Conservation (phyloP, 2,329 filamentous ascomycete genomes). For the Fusarium kyushuense region DNA sequence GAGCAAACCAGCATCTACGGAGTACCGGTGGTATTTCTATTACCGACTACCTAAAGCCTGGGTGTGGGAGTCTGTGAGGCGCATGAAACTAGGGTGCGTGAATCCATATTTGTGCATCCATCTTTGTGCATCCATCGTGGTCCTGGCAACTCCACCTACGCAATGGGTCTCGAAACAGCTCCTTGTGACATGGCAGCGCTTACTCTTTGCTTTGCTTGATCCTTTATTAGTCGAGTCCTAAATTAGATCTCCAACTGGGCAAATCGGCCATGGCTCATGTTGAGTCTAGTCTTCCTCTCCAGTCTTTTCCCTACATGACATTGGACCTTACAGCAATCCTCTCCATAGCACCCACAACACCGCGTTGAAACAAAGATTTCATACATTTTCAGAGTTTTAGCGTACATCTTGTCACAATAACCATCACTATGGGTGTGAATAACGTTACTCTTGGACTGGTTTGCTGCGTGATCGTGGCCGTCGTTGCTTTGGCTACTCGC, state of each 20-base stretch:
- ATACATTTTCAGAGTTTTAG: background rate
- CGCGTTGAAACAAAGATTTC: background rate
- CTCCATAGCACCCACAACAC: background rate
- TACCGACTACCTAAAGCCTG: background rate
- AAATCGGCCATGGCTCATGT: background rate
- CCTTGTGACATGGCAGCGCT: background rate
- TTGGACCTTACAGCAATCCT: background rate
- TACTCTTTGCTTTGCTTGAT: background rate
- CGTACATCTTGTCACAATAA: background rate
- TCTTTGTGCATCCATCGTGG: background rate
- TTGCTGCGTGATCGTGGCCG: conserved; percentile 19
- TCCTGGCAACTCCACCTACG: background rate
- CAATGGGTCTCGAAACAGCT: background rate
- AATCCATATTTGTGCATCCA: background rate
- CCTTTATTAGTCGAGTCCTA: background rate
- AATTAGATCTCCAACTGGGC: background rate
- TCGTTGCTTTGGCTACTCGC: background rate
- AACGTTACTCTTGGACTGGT: conserved; percentile 15
- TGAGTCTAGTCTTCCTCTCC: background rate
- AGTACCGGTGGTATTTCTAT: background rate
- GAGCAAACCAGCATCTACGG: too few relatives aligned
- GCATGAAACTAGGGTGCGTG: background rate
- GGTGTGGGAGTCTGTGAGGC: background rate
- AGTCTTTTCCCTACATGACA: background rate
- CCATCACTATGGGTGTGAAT: conserved; percentile 18